Percentiles rank a stretch among this genome's conserved stretches.
Evolutionary conservation across 768 basidiomycete genomes (phyloP).

Genomic region (Gelatoporia subvermispora): DNA sequence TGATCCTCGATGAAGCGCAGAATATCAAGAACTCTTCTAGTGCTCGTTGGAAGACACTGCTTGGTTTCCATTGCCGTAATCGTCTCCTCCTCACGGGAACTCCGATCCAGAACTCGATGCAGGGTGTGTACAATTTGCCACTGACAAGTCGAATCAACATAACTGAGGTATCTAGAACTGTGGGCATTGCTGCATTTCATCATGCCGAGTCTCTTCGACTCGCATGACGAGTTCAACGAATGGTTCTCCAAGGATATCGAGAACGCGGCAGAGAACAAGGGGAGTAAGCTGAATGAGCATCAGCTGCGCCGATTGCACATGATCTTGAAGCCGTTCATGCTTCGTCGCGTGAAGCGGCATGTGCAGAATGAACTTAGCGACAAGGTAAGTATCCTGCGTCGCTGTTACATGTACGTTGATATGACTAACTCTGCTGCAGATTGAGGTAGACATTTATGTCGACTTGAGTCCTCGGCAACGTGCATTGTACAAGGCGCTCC

Average conservation of each 20-base stretch:
- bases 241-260: slow-evolving; percentile 99
- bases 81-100: slow-evolving; percentile 93
- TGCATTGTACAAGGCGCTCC: slow-evolving; percentile 80
- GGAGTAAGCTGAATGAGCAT: slow-evolving; percentile 88
- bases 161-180: slow-evolving; percentile 52
- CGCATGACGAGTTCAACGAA: slow-evolving; percentile 98
- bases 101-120: slow-evolving; percentile 99
- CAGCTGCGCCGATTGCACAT: slow-evolving; percentile 94
- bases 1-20: slow-evolving; percentile 99
- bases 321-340: slow-evolving; percentile 99
- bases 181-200: slow-evolving; percentile 99
- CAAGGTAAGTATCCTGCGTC: slow-evolving; percentile 53
- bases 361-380: slow-evolving; percentile 99
- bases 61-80: slow-evolving; percentile 95
- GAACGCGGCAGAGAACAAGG: slow-evolving; percentile 88
- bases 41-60: slow-evolving; percentile 94
- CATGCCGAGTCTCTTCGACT: slow-evolving; percentile 99
- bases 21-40: slow-evolving; percentile 98
- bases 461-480: slow-evolving; percentile 93
- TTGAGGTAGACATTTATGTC: slow-evolving; percentile 93
- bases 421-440: slow-evolving; percentile 43
- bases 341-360: slow-evolving; percentile 92
- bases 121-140: slow-evolving; percentile 52
- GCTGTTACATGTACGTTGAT: background rate
- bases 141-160: background rate